Base-by-base conservation (phyloP, 2,329 filamentous ascomycete species). In the Graphiopsis chlorocephala region DNA sequence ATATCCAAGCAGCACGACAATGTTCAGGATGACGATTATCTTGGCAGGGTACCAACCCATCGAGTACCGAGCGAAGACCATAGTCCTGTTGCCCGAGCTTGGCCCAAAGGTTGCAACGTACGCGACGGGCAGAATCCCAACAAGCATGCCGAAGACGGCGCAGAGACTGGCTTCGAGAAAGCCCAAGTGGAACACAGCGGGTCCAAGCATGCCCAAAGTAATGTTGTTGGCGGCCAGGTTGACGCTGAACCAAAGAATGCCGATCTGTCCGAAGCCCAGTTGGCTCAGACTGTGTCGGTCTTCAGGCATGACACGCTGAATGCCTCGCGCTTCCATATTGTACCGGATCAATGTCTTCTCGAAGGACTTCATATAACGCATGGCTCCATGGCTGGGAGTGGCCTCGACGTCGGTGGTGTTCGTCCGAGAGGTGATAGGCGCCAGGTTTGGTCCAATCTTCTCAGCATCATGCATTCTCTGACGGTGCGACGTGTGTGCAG, bases 21-120 rank as follows among this genome's bases (percentile, higher is more conserved):
- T 78, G 70, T 88, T 89, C 64, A 90, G 77, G 25, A 89, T 70
- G 15, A 87, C 86, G 35, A 88, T 82, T 8, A 90, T 74, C 74
- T 88, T 89, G 61, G 84, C 84, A 0, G 86, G 86, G 80, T 84
- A 89, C 84, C 85, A 89, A 7, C 87, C 87, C 83, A 88, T 88
- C 20, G 83, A 78, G 70, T 86, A 89, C 14, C 86, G 80, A 4
- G 85, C 82, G 68, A 87, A 82, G 29, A 86, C 83, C 84, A 88
- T 83, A 55, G 86, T 88, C 61, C 87, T 78, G 69, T 88, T 86
- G 3, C 87, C 87, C 66, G 83, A 86, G 64, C 81, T 74, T 1
- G 86, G 85, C 0, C 87, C 87, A 78, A 86, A 88, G 0, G 84
- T 87, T 20, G 86, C 85, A 64, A 85, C 84, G 77, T 87, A 89